Base-by-base conservation (phyloP, 805 yeast genomes). In the Komagataella phaffii region DNA sequence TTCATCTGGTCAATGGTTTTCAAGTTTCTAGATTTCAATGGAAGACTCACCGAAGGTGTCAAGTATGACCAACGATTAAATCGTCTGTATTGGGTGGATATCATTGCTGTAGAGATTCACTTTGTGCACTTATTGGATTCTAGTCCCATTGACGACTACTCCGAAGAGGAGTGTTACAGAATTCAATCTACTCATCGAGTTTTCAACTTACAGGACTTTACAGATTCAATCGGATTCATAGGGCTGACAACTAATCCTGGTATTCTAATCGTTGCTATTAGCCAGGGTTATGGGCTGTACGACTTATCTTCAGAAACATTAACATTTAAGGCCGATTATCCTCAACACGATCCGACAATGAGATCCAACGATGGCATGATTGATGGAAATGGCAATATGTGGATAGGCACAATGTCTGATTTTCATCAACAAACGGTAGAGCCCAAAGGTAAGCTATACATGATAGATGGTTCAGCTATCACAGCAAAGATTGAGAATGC, bases 341-440 rank as follows among this genome's bases (percentile, higher is more conserved):
- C 79, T 24, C 58, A 75, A 53, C 63, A 59, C 48, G 60, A 63
- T 49, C 59, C 65, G 19, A 66, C 64, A 47, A 63, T 76, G 62
- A 71, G 89, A 59, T 83, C 93, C 46, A 89, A 89, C 60, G 97
- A 89, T 62, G 96, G 96, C 0, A 76, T 79, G 48, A 76, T 88
- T 45, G 89, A 87, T 54, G 83, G 86, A 3, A 69, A 77, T 59
- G 96, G 96, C 1, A 74, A 82, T 55, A 75, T 88, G 50, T 83
- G 86, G 77, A 79, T 86, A 49, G 96, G 96, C 1, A 72, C 90
- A 18, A 89, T 89, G 95, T 72, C 73, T 51, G 58, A 59, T 43
- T 48, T 52, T 24, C 55, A n/a, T 46, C 50, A 23, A 65, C 63
- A 14, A 59, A 57, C 19, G 7, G 60, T 63, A 14, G 51, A 62